Conservation (phyloP, 2,329 filamentous ascomycete species). For the Mollisiaceae sp. region DNA sequence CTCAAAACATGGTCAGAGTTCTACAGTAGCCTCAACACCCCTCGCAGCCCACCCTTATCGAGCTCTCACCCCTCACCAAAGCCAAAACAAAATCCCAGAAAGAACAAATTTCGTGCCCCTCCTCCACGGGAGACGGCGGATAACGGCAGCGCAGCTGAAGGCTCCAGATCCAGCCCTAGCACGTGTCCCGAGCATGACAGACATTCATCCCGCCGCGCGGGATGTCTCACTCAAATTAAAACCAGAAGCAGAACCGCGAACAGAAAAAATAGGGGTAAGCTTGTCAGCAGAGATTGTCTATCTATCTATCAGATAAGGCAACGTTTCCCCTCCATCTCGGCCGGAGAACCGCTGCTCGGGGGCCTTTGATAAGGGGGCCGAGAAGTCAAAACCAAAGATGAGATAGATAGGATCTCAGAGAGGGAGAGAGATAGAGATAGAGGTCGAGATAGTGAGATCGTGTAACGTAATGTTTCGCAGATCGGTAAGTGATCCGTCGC, state of each 20-base stretch:
- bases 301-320: conserved; percentile 4
- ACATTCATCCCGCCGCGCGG: not conserved
- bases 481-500: not conserved
- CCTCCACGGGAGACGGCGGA: conserved; percentile 3
- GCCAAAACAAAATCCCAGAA: not conserved
- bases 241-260: not conserved
- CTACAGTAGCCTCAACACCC: no score
- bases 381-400: not conserved
- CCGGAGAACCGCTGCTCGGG: not conserved
- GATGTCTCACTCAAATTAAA: not conserved
- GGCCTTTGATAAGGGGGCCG: not conserved
- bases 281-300: not conserved
- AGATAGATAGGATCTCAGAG: no score
- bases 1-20: no score
- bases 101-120: not conserved
- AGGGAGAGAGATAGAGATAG: no score
- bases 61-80: not conserved
- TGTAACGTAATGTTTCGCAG: conserved; percentile 9
- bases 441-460: not conserved
- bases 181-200: not conserved
- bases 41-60: not conserved
- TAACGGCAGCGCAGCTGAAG: not conserved
- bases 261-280: not conserved
- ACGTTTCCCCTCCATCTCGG: not conserved
- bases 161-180: conserved; percentile 2